Conservation (phyloP, 805 yeast species). For the Yamadazyma akitaensis region DNA sequence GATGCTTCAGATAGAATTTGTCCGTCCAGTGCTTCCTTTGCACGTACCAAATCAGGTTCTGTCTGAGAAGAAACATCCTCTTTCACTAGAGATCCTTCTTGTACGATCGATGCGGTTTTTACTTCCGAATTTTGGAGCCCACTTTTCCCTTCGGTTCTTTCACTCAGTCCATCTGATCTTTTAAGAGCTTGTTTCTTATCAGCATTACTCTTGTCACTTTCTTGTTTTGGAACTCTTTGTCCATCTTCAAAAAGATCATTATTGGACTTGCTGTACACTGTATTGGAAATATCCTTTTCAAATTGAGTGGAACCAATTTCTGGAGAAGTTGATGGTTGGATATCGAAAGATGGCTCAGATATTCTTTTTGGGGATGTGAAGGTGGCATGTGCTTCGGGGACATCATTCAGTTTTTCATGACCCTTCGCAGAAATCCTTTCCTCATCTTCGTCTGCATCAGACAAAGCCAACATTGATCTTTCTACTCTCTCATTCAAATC, state of each 20-base stretch:
- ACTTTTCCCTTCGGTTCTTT: neutral
- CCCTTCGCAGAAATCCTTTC: neutral
- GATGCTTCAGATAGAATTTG: neutral
- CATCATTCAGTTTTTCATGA: neutral
- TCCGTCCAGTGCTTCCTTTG: neutral
- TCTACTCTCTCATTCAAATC: conserved; percentile 10
- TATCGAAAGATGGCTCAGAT: neutral
- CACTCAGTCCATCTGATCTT: neutral
- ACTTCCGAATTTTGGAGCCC: too few species aligned
- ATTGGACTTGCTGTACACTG: neutral
- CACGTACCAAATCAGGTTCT: too few species aligned
- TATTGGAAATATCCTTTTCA: neutral
- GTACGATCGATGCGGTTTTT: too few species aligned
- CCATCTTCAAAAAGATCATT: neutral
- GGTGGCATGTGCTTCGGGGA: conserved; percentile 9
- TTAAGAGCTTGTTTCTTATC: neutral
- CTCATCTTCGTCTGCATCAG: neutral
- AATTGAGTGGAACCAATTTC: neutral
- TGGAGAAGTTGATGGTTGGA: neutral
- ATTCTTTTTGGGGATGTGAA: conserved; percentile 4
- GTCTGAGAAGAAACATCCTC: too few species aligned
- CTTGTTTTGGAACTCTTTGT: neutral
- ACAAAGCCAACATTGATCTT: conserved; percentile 9
- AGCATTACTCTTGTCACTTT: neutral
- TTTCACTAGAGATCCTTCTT: too few species aligned